Conservation (phyloP, 179 eudicot species). For the Silene vulgaris region DNA sequence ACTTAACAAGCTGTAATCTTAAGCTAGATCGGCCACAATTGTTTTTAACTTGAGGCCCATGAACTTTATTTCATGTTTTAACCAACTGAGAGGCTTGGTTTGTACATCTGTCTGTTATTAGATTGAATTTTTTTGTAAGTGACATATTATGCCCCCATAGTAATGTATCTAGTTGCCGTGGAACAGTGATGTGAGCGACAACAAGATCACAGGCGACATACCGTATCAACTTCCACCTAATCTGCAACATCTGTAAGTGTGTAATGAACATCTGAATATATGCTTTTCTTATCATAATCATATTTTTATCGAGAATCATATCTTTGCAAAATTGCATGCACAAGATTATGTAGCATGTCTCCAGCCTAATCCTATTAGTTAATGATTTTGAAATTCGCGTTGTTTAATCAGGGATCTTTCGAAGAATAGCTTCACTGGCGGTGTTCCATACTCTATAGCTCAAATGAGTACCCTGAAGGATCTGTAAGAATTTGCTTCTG, state of each 20-base stretch:
- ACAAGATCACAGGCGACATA: conserved; percentile 48
- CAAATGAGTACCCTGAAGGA: conserved; percentile 44
- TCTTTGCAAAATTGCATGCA: neutral
- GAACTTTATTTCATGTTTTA: too few species aligned
- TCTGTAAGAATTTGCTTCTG: conserved; percentile 39
- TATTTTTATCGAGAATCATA: neutral
- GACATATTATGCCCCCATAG: neutral
- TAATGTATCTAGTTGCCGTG: conserved; percentile 24
- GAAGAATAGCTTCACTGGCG: conserved; percentile 42
- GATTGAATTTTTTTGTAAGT: neutral
- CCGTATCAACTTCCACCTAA: conserved; percentile 74
- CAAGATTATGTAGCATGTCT: neutral
- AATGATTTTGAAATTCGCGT: neutral
- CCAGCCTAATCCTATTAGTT: neutral
- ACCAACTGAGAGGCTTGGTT: neutral
- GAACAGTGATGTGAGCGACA: conserved; percentile 59
- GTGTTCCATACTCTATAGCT: conserved; percentile 54
- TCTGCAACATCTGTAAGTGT: conserved; percentile 46
- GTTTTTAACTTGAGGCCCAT: neutral
- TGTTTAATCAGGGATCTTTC: conserved; percentile 48
- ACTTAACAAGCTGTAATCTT: neutral
- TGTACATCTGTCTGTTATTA: neutral
- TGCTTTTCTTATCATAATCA: neutral
- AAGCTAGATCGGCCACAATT: neutral
- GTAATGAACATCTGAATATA: neutral